Evolutionary conservation across 2,329 filamentous ascomycete species (phyloP), one percentile per base, ranked within the genome.

Genomic region (Microdochium nivale): DNA sequence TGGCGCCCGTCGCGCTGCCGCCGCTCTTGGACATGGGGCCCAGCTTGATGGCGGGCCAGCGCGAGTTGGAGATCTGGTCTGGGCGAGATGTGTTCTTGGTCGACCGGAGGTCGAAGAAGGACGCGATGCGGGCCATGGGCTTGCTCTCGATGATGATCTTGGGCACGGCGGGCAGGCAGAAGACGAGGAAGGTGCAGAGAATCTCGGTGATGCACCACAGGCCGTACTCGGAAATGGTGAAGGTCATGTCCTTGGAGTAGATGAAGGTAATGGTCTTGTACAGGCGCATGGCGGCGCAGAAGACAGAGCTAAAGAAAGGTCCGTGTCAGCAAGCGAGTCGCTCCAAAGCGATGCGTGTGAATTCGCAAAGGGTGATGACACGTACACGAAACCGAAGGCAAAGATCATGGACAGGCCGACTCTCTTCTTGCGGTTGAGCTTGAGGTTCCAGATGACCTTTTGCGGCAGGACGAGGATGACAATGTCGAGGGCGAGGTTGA

Each of bases 361-460:
- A n/a, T n/a, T n/a, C n/a, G n/a, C n/a, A 33, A 33, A 47, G 4
- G n/a, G 44, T 25, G 19, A 19, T 19, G 25, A 46, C 14, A 56
- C 54, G 3, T 51, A 58, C 58, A 56, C 35, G 2, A 60, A 25
- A 1, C 59, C 58, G 1, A 58, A 43, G 11, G 55, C 58, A 48
- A 61, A 61, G n/a, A 61, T 49, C 1, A 58, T 25, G 11, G 55
- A 59, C 13, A 61, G 25, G 2, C 55, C 55, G 23, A 60, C 49
- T 33, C 55, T 59, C 21, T 54, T 52, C 30, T 71, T 71, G 49
- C 63, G 66, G 51, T 74, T 71, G 10, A 72, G 70, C 49, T 74
- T 70, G 58, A 76, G 72, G 48, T 72, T 75, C 62, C 71, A 72
- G 46, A 72, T 71, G 21, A 72, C 72, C 58, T 70, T 71, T 55